Conservation (phyloP, 805 yeast genomes). For the Saccharomycopsis vini region DNA sequence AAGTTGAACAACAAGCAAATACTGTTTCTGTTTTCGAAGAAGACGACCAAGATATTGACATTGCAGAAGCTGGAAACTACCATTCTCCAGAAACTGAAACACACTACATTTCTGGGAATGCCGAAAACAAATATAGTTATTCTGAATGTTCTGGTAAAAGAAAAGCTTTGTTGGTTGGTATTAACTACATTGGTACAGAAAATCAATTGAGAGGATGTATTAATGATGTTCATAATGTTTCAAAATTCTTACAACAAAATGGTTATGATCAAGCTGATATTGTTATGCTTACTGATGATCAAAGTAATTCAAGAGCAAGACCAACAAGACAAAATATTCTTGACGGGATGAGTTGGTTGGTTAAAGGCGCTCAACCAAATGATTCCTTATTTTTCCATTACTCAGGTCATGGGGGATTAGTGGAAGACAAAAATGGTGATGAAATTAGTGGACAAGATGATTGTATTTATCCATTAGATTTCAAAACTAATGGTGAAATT, state of each 20-base stretch:
- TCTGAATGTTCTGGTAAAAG: slow-evolving; percentile 54
- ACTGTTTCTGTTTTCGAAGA: slow-evolving; percentile 17
- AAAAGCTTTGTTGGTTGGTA: slow-evolving; percentile 62
- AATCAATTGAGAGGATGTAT: slow-evolving; percentile 58
- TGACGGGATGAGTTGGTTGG: slow-evolving; percentile 68
- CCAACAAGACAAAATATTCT: slow-evolving; percentile 60
- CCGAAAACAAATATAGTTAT: slow-evolving; percentile 25
- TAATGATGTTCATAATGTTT: slow-evolving; percentile 52
- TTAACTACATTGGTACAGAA: slow-evolving; percentile 53
- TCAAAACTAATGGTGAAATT: slow-evolving; percentile 50
- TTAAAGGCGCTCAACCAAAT: slow-evolving; percentile 53
- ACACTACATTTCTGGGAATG: slow-evolving; percentile 18
- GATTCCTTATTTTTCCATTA: slow-evolving; percentile 66
- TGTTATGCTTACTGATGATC: slow-evolving; percentile 43
- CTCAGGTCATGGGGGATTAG: slow-evolving; percentile 70
- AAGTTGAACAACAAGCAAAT: slow-evolving; percentile 16
- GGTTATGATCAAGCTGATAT: slow-evolving; percentile 29
- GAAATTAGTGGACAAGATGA: slow-evolving; percentile 59
- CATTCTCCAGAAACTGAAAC: slow-evolving; percentile 19
- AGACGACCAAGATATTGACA: slow-evolving; percentile 16
- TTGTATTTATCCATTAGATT: slow-evolving; percentile 56
- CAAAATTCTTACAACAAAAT: slow-evolving; percentile 26
- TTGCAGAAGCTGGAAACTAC: slow-evolving; percentile 12
- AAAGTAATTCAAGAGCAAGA: slow-evolving; percentile 26
- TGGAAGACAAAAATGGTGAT: slow-evolving; percentile 50